phyloP scores from a whole-genome alignment of 176 grass and related monocot genomes.

The Cenchrus americanus region DNA sequence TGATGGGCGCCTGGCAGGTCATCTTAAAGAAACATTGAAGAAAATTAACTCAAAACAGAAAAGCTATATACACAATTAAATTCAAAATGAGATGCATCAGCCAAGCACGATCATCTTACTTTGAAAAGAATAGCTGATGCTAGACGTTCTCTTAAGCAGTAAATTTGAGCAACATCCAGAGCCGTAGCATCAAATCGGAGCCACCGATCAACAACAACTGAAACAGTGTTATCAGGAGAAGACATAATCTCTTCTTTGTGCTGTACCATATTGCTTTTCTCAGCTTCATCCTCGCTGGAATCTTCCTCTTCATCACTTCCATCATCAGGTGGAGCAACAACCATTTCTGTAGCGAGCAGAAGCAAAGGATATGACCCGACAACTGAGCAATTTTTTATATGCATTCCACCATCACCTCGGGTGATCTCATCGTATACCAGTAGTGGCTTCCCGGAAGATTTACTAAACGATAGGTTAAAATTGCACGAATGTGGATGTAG shows the following conservation, averaged over 20 bases:
- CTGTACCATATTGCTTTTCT: slow-evolving; percentile 36
- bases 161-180: slow-evolving; percentile 96
- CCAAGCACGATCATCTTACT: slow-evolving; percentile 54
- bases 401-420: slow-evolving; percentile 80
- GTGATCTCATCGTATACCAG: slow-evolving; percentile 93
- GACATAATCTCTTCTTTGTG: slow-evolving; percentile 80
- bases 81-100: background rate
- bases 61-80: background rate
- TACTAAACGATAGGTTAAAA: slow-evolving; percentile 60
- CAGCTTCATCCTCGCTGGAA: slow-evolving; percentile 72
- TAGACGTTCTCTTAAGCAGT: slow-evolving; percentile 88
- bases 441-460: slow-evolving; percentile 53
- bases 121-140: slow-evolving; percentile 82
- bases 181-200: slow-evolving; percentile 76
- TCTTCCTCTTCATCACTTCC: slow-evolving; percentile 58
- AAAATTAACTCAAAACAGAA: background rate
- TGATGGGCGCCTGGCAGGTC: background rate
- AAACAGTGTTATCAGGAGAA: slow-evolving; percentile 77
- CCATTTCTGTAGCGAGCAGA: slow-evolving; percentile 77
- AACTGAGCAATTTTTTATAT: slow-evolving; percentile 81
- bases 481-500: slow-evolving; percentile 85
- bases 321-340: slow-evolving; percentile 69
- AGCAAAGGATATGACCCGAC: slow-evolving; percentile 75
- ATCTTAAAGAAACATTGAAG: background rate
- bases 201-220: slow-evolving; percentile 88